Base-by-base conservation (phyloP, 768 basidiomycete genomes). In the Flagelloscypha sp. region DNA sequence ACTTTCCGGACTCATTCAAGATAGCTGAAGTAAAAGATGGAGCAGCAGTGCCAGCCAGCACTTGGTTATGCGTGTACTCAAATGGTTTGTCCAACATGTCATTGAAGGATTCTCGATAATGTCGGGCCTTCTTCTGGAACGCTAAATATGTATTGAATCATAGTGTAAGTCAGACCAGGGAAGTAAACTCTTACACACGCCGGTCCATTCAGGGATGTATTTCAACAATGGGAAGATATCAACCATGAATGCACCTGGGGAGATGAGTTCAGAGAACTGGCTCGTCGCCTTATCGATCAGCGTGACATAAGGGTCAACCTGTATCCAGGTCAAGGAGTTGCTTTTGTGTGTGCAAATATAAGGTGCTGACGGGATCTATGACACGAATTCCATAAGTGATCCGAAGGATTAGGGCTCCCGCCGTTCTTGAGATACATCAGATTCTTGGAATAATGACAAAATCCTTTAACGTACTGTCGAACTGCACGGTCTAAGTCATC, bases 131-230 rank as follows among this genome's bases (percentile, higher is more conserved):
- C 18, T 54, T 48, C 48, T 74, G 62, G 56, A 78, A 80, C 0
- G n/a, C n/a, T n/a, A n/a, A n/a, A n/a, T n/a, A n/a, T n/a, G n/a
- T n/a, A n/a, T n/a, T n/a, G n/a, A n/a, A n/a, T n/a, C n/a, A n/a
- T n/a, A n/a, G n/a, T n/a, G n/a, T n/a, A n/a, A n/a, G n/a, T n/a
- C n/a, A n/a, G n/a, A n/a, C n/a, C n/a, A n/a, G n/a, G n/a, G n/a
- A n/a, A n/a, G n/a, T n/a, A n/a, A n/a, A n/a, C n/a, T n/a, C n/a
- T n/a, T n/a, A n/a, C 59, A 60, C 28, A 66, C 66, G 0, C 76
- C 74, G 17, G 76, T 76, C 70, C 75, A 74, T 41, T 67, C 65
- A 0, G 78, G 78, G 15, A 79, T 46, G 15, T 62, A 45, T 27
- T 61, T 56, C 43, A 80, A 48, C 38, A 47, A 35, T 1, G 65